Percentiles rank a stretch among this genome's conserved stretches.
These are phyloP conservation scores for Blastomyces gilchristii DNA, from an alignment of 2,329 filamentous ascomycete species.

Conservation along the genomic window DNA sequence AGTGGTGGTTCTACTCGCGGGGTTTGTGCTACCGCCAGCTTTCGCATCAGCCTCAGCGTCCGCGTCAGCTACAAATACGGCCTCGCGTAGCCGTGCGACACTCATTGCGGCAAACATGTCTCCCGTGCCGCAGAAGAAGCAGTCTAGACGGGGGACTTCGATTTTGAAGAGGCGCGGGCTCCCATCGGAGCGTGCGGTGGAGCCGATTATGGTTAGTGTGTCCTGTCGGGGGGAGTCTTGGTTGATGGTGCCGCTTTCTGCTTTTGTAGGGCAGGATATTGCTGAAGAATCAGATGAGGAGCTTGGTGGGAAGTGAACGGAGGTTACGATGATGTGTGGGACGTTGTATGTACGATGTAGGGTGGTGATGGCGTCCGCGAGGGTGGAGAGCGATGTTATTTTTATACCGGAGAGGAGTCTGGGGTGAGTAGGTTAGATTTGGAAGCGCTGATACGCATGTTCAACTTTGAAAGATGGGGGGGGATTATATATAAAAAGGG, in stretches of 20 bases:
- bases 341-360: conserved; percentile 67
- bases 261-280: conserved; percentile 20
- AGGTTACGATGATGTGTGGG: conserved; percentile 88
- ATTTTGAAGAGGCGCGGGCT: conserved; percentile 78
- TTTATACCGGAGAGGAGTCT: conserved; percentile 77
- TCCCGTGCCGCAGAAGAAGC: conserved; percentile 92
- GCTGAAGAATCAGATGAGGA: conserved; percentile 36
- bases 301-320: conserved; percentile 56
- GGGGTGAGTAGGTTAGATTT: conserved; percentile 6
- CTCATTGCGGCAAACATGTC: conserved; percentile 97
- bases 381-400: conserved; percentile 62
- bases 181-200: conserved; percentile 53
- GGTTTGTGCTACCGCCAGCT: background rate
- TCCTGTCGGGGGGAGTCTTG: conserved; percentile 24
- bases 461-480: background rate
- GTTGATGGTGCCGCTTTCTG: conserved; percentile 19
- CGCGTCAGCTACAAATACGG: conserved; percentile 44
- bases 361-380: conserved; percentile 62
- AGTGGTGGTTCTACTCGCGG: background rate
- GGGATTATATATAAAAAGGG: background rate
- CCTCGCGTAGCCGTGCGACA: conserved; percentile 77
- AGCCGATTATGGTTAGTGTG: conserved; percentile 65
- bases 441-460: background rate
- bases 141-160: conserved; percentile 74
- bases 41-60: conserved; percentile 5